Base-by-base conservation (phyloP, 1,284 basidiomycete genomes). In the Apiotrichum laibachii region DNA sequence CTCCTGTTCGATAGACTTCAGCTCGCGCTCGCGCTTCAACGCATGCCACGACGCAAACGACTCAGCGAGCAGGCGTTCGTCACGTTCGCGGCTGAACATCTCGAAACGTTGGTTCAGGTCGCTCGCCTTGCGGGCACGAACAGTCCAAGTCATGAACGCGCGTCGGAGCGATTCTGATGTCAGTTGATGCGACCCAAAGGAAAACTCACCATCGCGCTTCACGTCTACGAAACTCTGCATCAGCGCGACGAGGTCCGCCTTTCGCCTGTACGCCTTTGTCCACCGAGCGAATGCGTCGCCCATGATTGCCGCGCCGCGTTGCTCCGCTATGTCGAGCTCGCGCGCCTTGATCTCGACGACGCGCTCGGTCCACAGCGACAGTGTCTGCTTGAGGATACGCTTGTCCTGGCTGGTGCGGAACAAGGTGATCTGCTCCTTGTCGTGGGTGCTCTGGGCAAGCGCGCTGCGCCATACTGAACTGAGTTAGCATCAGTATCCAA, bases 261-360 rank as follows among this genome's bases (percentile, higher is more conserved):
- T 55, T 5, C 61, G 57, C 15, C 35, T 44, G 22, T 35, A 37
- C 2, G 61, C 60, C 1, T 39, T 22, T 0, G 16, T 35, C 70
- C 70, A 72, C 9, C 64, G 62, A 3, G 40, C 47, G 33, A 73
- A 60, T 4, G 69, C 62, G 2, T 62, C 48, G 19, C 53, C 42
- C 4, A 65, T 39, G 1, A 70, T 44, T 0, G 16, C 31, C 5
- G 51, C 53, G 46, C 68, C 64, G 12, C 70, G 65, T 35, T 65
- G 57, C 40, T 71, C 67, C 0, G 66, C 57, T 1, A 70, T 63
- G 33, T 70, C 67, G 2, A 74, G 58, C 56, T 77, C 72, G 2
- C 68, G 67, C 15, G 72, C 66, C 59, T 77, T 76, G 59, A 76
- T 58, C 44, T 69, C 68, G 6, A 77, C 63, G 34, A 76, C 70